Conservation (phyloP, 345 rosid species). For the Eucalyptus marginata region DNA sequence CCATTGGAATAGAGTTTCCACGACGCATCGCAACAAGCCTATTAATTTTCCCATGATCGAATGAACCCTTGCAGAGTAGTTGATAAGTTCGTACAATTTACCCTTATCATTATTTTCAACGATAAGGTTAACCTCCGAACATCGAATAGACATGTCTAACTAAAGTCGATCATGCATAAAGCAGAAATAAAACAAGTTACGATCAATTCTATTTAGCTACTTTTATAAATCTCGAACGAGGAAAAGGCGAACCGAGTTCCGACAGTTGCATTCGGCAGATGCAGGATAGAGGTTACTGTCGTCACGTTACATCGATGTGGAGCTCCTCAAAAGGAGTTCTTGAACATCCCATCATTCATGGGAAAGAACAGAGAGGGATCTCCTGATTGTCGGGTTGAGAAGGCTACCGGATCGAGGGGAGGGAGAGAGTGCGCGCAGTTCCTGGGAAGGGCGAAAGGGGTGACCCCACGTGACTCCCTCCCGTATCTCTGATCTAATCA, state of each 20-base stretch:
- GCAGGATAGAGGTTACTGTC: neutral
- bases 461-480: neutral
- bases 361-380: neutral
- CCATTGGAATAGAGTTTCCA: neutral
- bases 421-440: neutral
- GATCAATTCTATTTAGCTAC: neutral
- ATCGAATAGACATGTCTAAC: neutral
- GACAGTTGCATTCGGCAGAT: neutral
- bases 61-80: neutral
- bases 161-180: neutral
- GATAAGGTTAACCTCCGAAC: neutral
- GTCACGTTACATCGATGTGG: neutral
- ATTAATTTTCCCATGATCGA: neutral
- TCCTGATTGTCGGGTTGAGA: neutral
- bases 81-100: neutral
- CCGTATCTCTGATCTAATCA: neutral
- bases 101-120: neutral
- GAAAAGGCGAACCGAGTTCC: neutral
- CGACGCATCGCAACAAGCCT: fast-evolving
- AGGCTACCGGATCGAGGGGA: neutral
- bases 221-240: neutral
- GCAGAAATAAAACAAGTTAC: neutral
- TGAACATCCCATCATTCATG: neutral
- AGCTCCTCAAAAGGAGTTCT: neutral
- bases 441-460: neutral